Conservation (phyloP, 306 rosid genomes). For the Sphenostylis stenocarpa region DNA sequence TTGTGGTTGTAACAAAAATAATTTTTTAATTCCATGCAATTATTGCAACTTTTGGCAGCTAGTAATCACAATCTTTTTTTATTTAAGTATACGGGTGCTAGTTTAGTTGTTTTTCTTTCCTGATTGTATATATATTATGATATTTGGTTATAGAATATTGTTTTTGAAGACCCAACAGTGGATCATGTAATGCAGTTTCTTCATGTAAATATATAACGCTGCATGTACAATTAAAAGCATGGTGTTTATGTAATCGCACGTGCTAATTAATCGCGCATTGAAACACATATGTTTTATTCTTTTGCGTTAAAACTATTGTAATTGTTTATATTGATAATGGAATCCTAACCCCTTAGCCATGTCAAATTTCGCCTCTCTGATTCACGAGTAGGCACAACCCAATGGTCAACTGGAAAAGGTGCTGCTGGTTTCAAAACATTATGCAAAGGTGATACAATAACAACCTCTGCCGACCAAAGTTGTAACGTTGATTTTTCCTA, state of each 20-base stretch:
- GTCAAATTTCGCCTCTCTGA: constrained; percentile 11
- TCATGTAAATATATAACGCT: background rate
- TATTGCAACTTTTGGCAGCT: too few relatives aligned
- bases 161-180: too few relatives aligned
- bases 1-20: too few relatives aligned
- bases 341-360: background rate
- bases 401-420: background rate
- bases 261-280: background rate
- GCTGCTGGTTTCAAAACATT: background rate
- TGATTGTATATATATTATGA: too few relatives aligned
- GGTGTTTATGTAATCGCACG: background rate
- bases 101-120: too few relatives aligned
- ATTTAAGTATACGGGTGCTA: too few relatives aligned
- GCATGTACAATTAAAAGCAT: background rate
- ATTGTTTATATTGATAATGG: background rate
- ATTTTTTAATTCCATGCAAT: too few relatives aligned
- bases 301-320: background rate
- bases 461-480: constrained; percentile 26
- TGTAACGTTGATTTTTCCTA: background rate
- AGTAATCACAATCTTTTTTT: too few relatives aligned
- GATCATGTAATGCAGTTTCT: background rate
- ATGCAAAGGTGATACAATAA: constrained; percentile 33
- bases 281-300: too few relatives aligned
- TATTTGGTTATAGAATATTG: too few relatives aligned
- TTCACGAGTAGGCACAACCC: background rate